A percentile compares a stretch with the other conserved stretches of the same genome.
Evolutionary conservation across 2,329 filamentous ascomycete species (phyloP).

Genomic region (Polychaeton citri): DNA sequence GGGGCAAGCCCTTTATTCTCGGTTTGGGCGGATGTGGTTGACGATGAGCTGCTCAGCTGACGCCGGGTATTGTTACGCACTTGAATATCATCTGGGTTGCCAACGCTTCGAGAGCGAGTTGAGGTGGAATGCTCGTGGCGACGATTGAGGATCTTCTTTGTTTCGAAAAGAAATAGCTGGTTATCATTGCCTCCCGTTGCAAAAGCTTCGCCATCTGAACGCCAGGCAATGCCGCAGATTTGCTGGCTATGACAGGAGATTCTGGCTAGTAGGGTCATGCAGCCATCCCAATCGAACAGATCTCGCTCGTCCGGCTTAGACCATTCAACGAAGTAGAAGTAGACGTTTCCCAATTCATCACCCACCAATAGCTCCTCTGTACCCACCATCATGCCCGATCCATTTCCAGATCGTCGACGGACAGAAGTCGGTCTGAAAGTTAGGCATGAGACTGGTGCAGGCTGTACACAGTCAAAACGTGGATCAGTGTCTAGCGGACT

Average conservation of each 20-base stretch:
- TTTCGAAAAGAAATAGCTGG: conserved; percentile 67
- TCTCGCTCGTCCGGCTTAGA: conserved; percentile 43
- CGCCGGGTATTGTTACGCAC: background rate
- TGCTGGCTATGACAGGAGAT: conserved; percentile 75
- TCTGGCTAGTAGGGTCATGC: conserved; percentile 62
- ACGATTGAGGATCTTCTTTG: conserved; percentile 36
- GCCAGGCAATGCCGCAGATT: conserved; percentile 88
- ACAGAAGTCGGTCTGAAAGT: conserved; percentile 59
- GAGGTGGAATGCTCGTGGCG: background rate
- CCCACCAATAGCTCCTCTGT: conserved; percentile 80
- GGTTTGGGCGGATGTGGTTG: background rate
- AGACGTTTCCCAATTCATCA: conserved; percentile 69
- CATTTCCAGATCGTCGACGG: conserved; percentile 35
- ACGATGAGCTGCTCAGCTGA: background rate
- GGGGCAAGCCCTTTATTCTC: background rate
- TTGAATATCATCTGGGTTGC: background rate
- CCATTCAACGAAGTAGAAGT: conserved; percentile 89
- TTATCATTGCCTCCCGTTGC: conserved; percentile 92
- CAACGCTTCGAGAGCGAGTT: too few relatives aligned
- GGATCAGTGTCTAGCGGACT: conserved; percentile 57
- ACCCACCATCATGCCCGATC: conserved; percentile 39
- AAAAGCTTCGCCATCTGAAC: conserved; percentile 59
- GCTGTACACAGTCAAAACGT: conserved; percentile 63
- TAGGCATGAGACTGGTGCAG: conserved; percentile 61
- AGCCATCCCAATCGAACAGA: conserved; percentile 62